A percentile compares a stretch with the other conserved stretches of the same genome.
Conservation (phyloP, 2,329 filamentous ascomycete species). For the Neofusicoccum umdonicola region DNA sequence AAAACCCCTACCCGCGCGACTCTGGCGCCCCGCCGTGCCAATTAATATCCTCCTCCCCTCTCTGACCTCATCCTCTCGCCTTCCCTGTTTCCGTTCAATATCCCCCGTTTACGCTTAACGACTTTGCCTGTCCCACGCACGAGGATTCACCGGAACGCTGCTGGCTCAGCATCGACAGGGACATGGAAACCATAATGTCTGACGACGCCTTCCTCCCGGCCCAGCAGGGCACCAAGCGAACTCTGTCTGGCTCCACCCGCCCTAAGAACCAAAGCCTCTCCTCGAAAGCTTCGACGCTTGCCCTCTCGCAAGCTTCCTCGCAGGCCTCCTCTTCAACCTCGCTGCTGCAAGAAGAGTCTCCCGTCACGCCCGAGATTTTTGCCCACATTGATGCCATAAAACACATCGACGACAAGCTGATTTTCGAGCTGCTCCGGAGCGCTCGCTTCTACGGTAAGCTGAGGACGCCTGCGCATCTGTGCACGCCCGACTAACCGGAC, state of each 20-base stretch:
- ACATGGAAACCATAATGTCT: background rate
- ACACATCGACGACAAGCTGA: conserved; percentile 40
- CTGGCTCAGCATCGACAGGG: background rate
- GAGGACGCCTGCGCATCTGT: background rate
- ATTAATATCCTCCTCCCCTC: conserved; percentile 7
- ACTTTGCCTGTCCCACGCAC: background rate
- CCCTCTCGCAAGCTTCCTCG: conserved; percentile 28
- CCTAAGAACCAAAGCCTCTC: background rate
- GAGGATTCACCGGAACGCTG: background rate
- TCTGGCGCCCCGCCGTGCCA: background rate
- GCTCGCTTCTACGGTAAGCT: conserved; percentile 39
- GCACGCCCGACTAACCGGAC: background rate
- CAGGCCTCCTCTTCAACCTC: background rate
- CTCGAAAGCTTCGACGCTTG: background rate
- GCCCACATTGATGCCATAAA: conserved; percentile 40
- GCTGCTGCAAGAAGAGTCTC: conserved; percentile 1
- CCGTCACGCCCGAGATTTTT: conserved; percentile 35
- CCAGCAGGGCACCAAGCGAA: conserved; percentile 10
- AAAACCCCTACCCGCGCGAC: background rate
- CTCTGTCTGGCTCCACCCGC: conserved; percentile 3
- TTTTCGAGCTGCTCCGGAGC: conserved; percentile 35
- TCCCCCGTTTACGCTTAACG: background rate
- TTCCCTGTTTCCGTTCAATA: background rate
- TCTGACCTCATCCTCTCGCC: background rate
- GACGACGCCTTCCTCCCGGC: background rate